Evolutionary conservation across 345 rosid species (phyloP), one percentile per base, ranked within the genome.

Genomic region (Rhodamnia rubescens): DNA sequence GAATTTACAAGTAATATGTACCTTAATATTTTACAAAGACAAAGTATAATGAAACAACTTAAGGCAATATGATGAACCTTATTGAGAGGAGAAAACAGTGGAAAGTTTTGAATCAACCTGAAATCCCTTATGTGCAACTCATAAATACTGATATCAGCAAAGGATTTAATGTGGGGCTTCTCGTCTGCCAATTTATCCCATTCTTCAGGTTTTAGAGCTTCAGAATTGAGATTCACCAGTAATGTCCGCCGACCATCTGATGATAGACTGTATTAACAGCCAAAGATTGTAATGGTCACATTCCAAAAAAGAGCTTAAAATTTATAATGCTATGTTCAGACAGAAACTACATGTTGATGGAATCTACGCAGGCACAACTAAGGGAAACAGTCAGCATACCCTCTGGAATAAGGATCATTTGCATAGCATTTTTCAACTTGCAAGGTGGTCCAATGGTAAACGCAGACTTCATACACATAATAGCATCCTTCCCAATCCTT

Each of bases 51-150:
- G 44, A 64, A 64, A 64, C 1, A 32, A 64, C 24, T 64, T 16
- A 32, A 64, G 44, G 78, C 2, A 64, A 15, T 64, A 64, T 29
- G 75, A 64, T 64, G 42, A 29, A 22, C 75, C 26, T 21, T 22
- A 64, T 16, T 36, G 40, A 29, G n/a, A 16, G 36, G 58, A 22
- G 26, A 82, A 50, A 22, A 36, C 74, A 53, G 83, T 29, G 44
- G 50, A 56, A 57, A 85, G 74, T 81, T 50, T n/a, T 15, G 26
- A 55, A 83, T 81, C 89, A 87, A 96, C 98, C 99, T 97, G 86
- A 94, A 97, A 89, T 97, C 99, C 91, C 98, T 92, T 85, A 94
- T 89, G 90, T 97, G 99, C 91, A 97, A 90, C 94, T 97, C 99
- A 92, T 95, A 95, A 85, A 97, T 88, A 87, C 96, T 97, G 84